Conservation (phyloP, 2,329 filamentous ascomycete species). For the Claviceps arundinis region DNA sequence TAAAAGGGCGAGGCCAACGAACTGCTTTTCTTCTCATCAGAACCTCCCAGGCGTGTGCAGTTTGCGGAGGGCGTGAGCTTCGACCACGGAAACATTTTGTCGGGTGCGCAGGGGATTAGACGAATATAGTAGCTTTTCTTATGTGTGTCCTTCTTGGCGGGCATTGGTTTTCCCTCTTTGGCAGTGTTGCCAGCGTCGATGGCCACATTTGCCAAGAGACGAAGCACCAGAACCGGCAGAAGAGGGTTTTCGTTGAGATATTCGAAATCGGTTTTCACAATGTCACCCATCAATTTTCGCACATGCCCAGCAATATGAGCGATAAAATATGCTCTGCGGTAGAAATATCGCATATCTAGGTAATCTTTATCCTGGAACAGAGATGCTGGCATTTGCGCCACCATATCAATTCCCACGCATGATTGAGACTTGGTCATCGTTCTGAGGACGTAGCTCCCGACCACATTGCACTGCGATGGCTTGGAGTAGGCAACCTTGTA, state of each 20-base stretch:
- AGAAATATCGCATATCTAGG: slow-evolving; percentile 83
- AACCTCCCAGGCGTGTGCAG: slow-evolving; percentile 47
- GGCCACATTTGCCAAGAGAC: slow-evolving; percentile 17
- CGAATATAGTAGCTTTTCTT: slow-evolving; percentile 44
- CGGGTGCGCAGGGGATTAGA: slow-evolving; percentile 62
- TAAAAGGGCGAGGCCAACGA: slow-evolving; percentile 62
- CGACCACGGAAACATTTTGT: slow-evolving; percentile 52
- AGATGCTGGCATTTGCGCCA: slow-evolving; percentile 67
- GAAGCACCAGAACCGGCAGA: slow-evolving; percentile 50
- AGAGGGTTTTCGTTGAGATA: slow-evolving; percentile 61
- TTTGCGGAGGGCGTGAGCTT: slow-evolving; percentile 61
- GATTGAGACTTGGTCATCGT: slow-evolving; percentile 55
- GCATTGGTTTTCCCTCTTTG: slow-evolving; percentile 7
- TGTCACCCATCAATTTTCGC: slow-evolving; percentile 38
- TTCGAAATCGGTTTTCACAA: slow-evolving; percentile 48
- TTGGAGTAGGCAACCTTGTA: slow-evolving; percentile 71
- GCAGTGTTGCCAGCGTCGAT: slow-evolving; percentile 5
- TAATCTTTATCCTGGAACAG: slow-evolving; percentile 94
- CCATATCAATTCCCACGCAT: slow-evolving; percentile 59
- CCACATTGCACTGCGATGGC: slow-evolving; percentile 69
- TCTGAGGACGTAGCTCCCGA: slow-evolving; percentile 72
- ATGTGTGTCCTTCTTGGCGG: slow-evolving; percentile 14
- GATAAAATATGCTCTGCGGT: slow-evolving; percentile 85
- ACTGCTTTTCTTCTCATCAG: slow-evolving; percentile 28
- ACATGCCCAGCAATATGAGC: slow-evolving; percentile 66